A percentile compares a stretch with the other conserved stretches of the same genome.
Evolutionary conservation across 805 yeast species (phyloP).

Genomic region (Debaryomyces prosopidis): DNA sequence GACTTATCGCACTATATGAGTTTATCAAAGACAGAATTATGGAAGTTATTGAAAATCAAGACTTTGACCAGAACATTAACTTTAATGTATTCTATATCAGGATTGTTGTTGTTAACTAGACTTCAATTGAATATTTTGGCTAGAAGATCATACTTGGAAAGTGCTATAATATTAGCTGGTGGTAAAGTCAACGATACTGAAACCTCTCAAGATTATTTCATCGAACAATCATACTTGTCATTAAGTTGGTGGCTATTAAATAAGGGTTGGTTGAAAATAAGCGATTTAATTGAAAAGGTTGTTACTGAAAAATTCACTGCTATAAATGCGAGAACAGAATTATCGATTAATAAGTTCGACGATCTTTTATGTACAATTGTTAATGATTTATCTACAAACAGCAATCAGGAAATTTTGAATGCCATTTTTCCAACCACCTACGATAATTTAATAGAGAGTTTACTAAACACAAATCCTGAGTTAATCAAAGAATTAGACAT

Average conservation of each 20-base stretch:
- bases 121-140: constrained; percentile 88
- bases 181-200: constrained; percentile 29
- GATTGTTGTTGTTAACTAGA: constrained; percentile 75
- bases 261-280: constrained; percentile 72
- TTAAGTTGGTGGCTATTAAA: constrained; percentile 93
- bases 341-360: constrained; percentile 63
- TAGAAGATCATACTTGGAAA: constrained; percentile 78
- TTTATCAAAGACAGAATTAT: constrained; percentile 53
- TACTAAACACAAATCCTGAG: constrained; percentile 49
- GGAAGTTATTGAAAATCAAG: constrained; percentile 79
- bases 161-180: constrained; percentile 72
- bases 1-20: constrained; percentile 22
- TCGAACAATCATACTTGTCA: constrained; percentile 81
- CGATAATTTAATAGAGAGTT: constrained; percentile 44
- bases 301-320: constrained; percentile 63
- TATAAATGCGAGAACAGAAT: constrained; percentile 71
- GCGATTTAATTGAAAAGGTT: constrained; percentile 50
- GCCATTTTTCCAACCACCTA: constrained; percentile 38
- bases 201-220: constrained; percentile 43
- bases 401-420: constrained; percentile 15
- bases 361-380: constrained; percentile 20
- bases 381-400: constrained; percentile 17
- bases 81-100: constrained; percentile 63
- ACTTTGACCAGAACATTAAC: constrained; percentile 75
- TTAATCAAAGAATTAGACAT: constrained; percentile 36